These are phyloP conservation scores for Cystoderma amianthinum DNA, from an alignment of 768 basidiomycete species.

Conservation along the genomic window DNA sequence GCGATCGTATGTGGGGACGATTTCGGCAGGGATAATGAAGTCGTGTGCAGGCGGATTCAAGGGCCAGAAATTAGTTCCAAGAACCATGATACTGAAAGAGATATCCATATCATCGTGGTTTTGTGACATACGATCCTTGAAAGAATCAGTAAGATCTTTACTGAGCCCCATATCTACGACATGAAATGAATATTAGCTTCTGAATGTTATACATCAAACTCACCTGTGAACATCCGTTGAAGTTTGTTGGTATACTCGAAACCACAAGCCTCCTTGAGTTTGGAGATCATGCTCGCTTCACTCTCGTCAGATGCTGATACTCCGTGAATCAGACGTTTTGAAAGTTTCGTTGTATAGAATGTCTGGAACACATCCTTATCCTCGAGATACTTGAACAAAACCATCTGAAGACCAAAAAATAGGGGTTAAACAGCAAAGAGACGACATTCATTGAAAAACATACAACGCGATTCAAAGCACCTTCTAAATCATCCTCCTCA, in stretches of 20 bases:
- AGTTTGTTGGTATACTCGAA: conserved; percentile 99
- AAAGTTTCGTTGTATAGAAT: conserved; percentile 96
- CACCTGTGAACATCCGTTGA: conserved; percentile 97
- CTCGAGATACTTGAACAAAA: conserved; percentile 97
- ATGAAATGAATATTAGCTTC: neutral
- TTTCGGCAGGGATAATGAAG: conserved; percentile 85
- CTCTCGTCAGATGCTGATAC: conserved; percentile 95
- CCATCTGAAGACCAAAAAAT: conserved; percentile 57
- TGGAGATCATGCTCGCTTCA: conserved; percentile 98
- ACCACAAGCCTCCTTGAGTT: conserved; percentile 96
- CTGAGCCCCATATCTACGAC: conserved; percentile 85
- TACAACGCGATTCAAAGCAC: conserved; percentile 89
- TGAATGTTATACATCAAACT: conserved; percentile 7
- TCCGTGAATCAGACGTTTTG: conserved; percentile 88
- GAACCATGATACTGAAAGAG: conserved; percentile 90
- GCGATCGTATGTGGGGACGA: conserved; percentile 82
- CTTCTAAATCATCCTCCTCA: conserved; percentile 90
- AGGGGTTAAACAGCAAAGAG: neutral
- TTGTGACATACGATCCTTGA: conserved; percentile 92
- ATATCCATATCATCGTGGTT: conserved; percentile 88
- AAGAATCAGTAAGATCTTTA: conserved; percentile 93
- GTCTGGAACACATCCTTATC: conserved; percentile 99
- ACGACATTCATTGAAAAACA: conserved; percentile 13
- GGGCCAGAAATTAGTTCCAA: conserved; percentile 97
- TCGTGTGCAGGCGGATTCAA: conserved; percentile 80